Base-by-base conservation (phyloP, 371 early-diverging fungal genomes). In the Rhizomucor pusillus region DNA sequence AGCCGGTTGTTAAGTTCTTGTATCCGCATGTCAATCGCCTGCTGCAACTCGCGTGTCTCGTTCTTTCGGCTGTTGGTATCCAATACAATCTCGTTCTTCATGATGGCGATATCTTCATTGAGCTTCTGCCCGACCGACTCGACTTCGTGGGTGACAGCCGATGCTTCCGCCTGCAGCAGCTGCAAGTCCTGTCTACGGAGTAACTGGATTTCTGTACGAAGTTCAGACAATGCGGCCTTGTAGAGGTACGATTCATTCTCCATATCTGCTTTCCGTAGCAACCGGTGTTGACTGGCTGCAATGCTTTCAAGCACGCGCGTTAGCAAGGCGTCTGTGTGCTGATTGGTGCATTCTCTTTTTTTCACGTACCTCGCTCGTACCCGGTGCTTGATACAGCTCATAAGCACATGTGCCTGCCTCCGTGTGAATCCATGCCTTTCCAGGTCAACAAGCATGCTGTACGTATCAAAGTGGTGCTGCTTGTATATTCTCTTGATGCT, bases 11-110 rank as follows among this genome's bases (percentile, higher is more conserved):
- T 85, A 58, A 93, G 80, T 44, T 90, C 90, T 54, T 93, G 91
- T 19, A 89, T 86, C 56, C 78, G 69, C 75, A 92, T 79, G 62
- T 93, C 93, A 57, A 86, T 80, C 24, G 69, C 71, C 57, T 91
- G 90, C 56, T 87, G 86, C 25, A 85, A 80, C 52, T 90, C 91
- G 29, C 86, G 73, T 1, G 83, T 79, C 44, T 94, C 95, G 33
- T 91, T 81, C 62, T 90, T 90, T 63, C 89, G 84, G 60, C 87
- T 88, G 63, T 92, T 93, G 73, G 94, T 67, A 62, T 95, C 96
- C 63, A 94, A 85, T 33, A 85, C 80, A 34, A 94, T 86, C 20
- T 94, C 93, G 10, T 86, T 79, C 65, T 92, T 90, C 67, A 94
- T 64, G 34, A 80, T 84, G 4, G 84, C 79, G 16, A 90, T 72